phyloP scores from a whole-genome alignment of 768 basidiomycete genomes.

The Terana coerulea region DNA sequence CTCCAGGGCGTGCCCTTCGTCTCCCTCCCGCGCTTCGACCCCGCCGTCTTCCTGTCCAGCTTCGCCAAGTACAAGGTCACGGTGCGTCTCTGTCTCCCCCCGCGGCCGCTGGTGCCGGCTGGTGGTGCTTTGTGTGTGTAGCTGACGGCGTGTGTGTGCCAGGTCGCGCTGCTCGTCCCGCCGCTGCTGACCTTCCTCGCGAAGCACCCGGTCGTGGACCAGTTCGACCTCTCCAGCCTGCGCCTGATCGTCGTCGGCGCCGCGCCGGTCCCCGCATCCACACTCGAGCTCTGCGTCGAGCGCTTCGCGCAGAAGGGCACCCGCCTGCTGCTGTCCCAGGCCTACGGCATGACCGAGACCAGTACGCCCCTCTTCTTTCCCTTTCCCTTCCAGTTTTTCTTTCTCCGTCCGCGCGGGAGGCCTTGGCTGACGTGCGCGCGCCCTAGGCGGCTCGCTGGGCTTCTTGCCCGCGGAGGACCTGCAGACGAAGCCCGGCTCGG shows the following conservation, averaged over 20 bases:
- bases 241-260: constrained; percentile 53
- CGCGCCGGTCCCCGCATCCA: constrained; percentile 67
- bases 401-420: not conserved
- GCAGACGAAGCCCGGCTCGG: constrained; percentile 53
- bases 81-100: not conserved
- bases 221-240: constrained; percentile 64
- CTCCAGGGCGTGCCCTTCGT: constrained; percentile 23
- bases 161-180: constrained; percentile 55
- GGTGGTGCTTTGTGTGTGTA: too few species aligned
- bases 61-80: constrained; percentile 65
- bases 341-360: constrained; percentile 80
- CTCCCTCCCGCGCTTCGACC: constrained; percentile 68
- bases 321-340: constrained; percentile 44
- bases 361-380: constrained; percentile 48
- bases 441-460: constrained; percentile 46
- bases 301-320: constrained; percentile 39
- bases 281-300: constrained; percentile 48
- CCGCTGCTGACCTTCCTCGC: constrained; percentile 71
- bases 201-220: constrained; percentile 49
- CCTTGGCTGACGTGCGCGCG: constrained; percentile 42
- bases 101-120: not conserved
- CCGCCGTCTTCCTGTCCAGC: constrained; percentile 55
- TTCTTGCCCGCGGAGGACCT: constrained; percentile 43
- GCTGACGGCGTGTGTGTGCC: not conserved
- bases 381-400: constrained; percentile 26